phyloP scores from a whole-genome alignment of 257 asterid genomes.

The Forsythia viridissima region DNA sequence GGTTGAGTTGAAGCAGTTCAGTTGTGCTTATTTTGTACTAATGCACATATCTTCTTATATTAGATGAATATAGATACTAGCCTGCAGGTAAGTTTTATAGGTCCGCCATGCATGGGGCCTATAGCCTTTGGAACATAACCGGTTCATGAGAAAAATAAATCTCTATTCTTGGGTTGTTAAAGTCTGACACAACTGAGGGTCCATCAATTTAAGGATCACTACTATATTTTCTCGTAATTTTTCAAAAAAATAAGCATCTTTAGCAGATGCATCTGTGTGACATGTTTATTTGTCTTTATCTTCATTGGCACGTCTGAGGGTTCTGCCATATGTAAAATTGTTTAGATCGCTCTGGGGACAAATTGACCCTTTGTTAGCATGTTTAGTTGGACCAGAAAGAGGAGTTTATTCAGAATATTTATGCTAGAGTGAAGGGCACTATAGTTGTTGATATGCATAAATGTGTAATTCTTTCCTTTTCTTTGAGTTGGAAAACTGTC shows the following conservation, averaged over 20 bases:
- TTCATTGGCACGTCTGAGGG: constrained; percentile 4
- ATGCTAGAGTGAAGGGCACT: constrained; percentile 13
- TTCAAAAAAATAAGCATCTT: neutral
- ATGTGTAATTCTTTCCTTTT: neutral
- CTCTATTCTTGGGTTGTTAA: constrained; percentile 8
- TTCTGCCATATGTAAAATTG: constrained; percentile 1
- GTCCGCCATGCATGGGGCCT: neutral
- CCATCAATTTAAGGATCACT: neutral
- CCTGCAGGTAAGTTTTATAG: neutral
- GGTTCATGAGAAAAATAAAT: neutral
- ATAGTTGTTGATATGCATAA: constrained; percentile 9
- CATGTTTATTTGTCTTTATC: constrained; percentile 1
- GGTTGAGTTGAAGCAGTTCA: constrained; percentile 5
- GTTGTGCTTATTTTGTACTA: neutral
- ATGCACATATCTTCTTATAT: neutral
- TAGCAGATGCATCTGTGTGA: neutral
- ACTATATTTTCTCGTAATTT: neutral
- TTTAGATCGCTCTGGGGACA: neutral
- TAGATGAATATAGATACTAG: neutral
- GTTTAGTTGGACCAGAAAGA: constrained; percentile 18
- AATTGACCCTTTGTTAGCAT: neutral
- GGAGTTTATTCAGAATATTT: constrained; percentile 8
- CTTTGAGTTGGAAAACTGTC: constrained; percentile 5
- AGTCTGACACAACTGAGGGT: neutral
- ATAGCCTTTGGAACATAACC: neutral